phyloP scores from a whole-genome alignment of 2,329 filamentous ascomycete species.

The Sclerotinia minor region DNA sequence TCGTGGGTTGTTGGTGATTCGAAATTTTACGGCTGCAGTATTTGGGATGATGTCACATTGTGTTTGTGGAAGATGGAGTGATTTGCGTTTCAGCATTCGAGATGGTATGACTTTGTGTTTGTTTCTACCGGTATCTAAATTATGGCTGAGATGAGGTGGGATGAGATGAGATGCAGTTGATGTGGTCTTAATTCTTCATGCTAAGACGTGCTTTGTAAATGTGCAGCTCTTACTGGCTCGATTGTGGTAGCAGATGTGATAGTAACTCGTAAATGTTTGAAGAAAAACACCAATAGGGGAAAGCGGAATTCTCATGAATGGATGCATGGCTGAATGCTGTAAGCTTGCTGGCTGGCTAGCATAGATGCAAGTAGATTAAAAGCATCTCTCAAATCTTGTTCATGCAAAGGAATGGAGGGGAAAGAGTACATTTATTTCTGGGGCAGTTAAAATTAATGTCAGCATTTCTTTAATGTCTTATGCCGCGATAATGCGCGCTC shows the following conservation, averaged over 20 bases:
- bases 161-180: too few species aligned
- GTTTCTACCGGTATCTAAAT: neutral
- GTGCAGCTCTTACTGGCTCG: neutral
- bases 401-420: neutral
- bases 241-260: neutral
- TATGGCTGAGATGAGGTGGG: neutral
- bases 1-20: neutral
- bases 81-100: neutral
- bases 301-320: neutral
- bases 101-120: neutral
- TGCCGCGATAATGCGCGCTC: neutral
- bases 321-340: neutral
- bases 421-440: neutral
- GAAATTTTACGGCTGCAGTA: neutral
- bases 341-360: neutral
- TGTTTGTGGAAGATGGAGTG: neutral
- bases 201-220: neutral
- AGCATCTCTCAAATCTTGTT: neutral
- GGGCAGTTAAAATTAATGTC: neutral
- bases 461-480: neutral
- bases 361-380: too few species aligned
- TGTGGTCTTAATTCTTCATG: neutral
- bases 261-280: neutral
- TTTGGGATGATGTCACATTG: neutral
- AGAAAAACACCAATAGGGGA: conserved; percentile 1